Base-by-base conservation (phyloP, 257 asterid species). In the Solanum commersonii region DNA sequence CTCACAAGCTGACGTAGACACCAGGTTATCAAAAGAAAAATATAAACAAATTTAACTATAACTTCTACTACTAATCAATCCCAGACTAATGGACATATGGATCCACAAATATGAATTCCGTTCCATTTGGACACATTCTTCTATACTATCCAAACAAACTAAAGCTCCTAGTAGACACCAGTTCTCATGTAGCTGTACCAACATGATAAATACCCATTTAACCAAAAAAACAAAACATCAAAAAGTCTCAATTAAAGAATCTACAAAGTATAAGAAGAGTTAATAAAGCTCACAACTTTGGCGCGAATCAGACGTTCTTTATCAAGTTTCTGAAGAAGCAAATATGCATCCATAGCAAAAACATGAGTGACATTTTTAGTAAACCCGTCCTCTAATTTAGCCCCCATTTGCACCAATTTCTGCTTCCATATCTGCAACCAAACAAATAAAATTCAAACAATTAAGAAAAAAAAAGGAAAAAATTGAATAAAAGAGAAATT, bases 391-490 rank as follows among this genome's bases (percentile, higher is more conserved):
- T 93, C 96, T 16, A 92, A 27, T 79, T 38, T 91, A 22, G 96
- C 98, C 70, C 99, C 99, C 99, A 97, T 91, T 91, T 97, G 99
- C 88, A 86, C 92, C 92, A 97, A 87, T 88, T 93, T 96, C 65
- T 91, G 95, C 94, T 94, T 93, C 99, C 99, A 97, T 90, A 97
- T 96, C 99, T 97, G 67, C 78, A 83, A 23, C 20, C 73, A 18
- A 20, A 1, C 12, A n/a, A 83, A 42, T 27, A 46, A 31, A 25
- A 27, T 23, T 25, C 23, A 52, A 79, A 42, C n/a, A 34, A 78
- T 59, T 6, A 18, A 71, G 2, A n/a, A 87, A 59, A 29, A 60
- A 29, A n/a, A 5, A 60, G 6, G 7, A 2, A 87, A 83, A 52
- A 8, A 25, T 46, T 22, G 73, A 14, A 42, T 4, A 16, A 52